phyloP scores from a whole-genome alignment of 2,329 filamentous ascomycete species.

The Davidsoniella neocaledoniae region DNA sequence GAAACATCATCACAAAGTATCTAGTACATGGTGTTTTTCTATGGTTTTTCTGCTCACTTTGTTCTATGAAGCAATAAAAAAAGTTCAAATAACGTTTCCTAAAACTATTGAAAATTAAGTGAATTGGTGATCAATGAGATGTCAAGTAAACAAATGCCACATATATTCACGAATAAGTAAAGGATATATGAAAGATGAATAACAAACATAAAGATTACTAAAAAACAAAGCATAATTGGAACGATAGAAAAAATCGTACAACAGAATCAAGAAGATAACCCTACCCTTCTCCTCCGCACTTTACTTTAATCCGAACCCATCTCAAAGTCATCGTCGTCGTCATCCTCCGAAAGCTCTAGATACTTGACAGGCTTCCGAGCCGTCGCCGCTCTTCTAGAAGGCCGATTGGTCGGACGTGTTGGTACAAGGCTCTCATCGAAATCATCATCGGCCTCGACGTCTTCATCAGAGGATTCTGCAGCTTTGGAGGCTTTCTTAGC shows the following conservation, averaged over 20 bases:
- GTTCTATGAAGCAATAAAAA: too few relatives aligned
- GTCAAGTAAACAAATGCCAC: background rate
- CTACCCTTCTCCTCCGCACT: background rate
- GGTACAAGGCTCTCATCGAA: conserved; percentile 21
- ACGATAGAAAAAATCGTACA: background rate
- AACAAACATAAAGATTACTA: background rate
- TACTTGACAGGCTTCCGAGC: conserved; percentile 15
- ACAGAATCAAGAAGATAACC: background rate
- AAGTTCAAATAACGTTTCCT: too few relatives aligned
- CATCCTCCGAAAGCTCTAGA: conserved; percentile 9
- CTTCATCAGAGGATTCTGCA: conserved; percentile 18
- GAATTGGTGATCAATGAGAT: too few relatives aligned
- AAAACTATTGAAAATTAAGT: too few relatives aligned
- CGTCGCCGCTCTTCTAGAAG: conserved; percentile 11
- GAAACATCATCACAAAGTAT: too few relatives aligned
- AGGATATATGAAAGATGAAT: background rate
- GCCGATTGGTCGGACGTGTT: background rate
- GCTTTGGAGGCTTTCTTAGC: background rate
- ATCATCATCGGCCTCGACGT: conserved; percentile 26
- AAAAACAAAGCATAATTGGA: background rate
- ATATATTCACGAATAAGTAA: background rate
- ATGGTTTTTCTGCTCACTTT: too few relatives aligned
- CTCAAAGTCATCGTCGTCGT: conserved; percentile 10
- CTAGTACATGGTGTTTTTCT: too few relatives aligned
- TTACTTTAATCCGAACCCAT: conserved; percentile 11